phyloP scores from a whole-genome alignment of 1,284 basidiomycete genomes.

The Leccinum pallidistipes region DNA sequence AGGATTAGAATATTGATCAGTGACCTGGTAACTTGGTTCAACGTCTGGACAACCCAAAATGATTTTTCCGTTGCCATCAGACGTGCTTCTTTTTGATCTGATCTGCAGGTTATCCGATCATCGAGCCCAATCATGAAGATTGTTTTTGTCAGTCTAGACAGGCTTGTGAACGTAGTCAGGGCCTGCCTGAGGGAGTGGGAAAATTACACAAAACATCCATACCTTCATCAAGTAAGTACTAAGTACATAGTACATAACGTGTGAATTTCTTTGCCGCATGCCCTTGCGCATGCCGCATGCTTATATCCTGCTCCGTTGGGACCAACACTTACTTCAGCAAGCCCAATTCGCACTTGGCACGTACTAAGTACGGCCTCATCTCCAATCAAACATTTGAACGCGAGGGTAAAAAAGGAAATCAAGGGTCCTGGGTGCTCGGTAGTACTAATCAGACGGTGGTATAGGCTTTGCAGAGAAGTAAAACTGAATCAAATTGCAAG shows the following conservation, averaged over 20 bases:
- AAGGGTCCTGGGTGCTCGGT: not conserved
- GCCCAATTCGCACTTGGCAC: not conserved
- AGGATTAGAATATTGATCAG: too few species aligned
- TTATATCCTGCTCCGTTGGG: too few species aligned
- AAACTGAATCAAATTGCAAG: not conserved
- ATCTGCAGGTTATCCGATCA: not conserved
- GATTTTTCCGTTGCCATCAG: not conserved
- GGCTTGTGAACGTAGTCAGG: not conserved
- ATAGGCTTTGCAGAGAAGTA: not conserved
- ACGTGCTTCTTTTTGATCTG: not conserved
- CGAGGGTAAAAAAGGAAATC: not conserved
- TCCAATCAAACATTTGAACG: not conserved
- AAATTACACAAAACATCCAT: not conserved
- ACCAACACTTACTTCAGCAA: too few species aligned
- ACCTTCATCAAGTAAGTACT: not conserved
- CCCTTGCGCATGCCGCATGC: too few species aligned
- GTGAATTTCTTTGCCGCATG: too few species aligned
- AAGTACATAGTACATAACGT: too few species aligned
- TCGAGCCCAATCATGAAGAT: not conserved
- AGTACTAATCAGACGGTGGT: not conserved
- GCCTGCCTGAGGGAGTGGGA: not conserved
- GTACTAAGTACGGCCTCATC: not conserved
- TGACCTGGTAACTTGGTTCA: too few species aligned
- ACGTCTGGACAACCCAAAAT: not conserved
- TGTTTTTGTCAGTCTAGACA: not conserved